These are phyloP conservation scores for Crithidia mellificae DNA, from an alignment of 208 protist genomes.

Conservation along the genomic window DNA sequence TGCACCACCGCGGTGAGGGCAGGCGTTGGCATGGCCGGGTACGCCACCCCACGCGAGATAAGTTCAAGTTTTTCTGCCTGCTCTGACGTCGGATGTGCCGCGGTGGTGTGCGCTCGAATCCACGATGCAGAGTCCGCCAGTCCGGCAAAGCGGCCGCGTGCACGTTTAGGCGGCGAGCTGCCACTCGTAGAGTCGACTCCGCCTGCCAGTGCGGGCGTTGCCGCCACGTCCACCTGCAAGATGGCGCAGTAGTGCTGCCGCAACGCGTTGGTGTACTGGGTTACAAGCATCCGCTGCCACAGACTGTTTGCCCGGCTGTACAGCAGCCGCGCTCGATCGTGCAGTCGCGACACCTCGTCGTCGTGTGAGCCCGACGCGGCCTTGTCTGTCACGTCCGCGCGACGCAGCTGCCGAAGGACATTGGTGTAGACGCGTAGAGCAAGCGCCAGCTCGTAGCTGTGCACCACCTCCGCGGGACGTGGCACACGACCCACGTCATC, in stretches of 20 bases:
- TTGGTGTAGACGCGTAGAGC: slow-evolving; percentile 24
- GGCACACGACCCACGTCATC: not conserved
- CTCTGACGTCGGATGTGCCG: too few species aligned
- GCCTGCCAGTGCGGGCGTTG: not conserved
- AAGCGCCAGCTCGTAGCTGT: slow-evolving; percentile 30
- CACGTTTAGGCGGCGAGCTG: too few species aligned
- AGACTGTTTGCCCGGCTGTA: slow-evolving; percentile 5
- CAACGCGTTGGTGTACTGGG: not conserved
- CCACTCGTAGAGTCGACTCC: not conserved
- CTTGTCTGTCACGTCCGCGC: not conserved
- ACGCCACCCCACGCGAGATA: slow-evolving; percentile 2
- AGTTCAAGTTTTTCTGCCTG: not conserved
- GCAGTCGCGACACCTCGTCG: not conserved
- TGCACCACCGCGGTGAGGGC: slow-evolving; percentile 13
- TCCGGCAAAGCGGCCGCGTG: too few species aligned
- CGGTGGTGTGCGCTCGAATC: slow-evolving; percentile 4
- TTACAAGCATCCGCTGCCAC: slow-evolving; percentile 21
- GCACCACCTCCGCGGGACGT: slow-evolving; percentile 10
- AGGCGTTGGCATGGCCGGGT: slow-evolving; percentile 23
- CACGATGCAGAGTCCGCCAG: slow-evolving; percentile 11
- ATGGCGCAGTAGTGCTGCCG: slow-evolving; percentile 5
- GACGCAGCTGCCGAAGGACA: slow-evolving; percentile 13
- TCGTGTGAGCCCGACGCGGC: not conserved
- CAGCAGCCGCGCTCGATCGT: slow-evolving; percentile 3
- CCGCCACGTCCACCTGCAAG: not conserved